Conservation (phyloP, 306 rosid species). For the Prunus mume region DNA sequence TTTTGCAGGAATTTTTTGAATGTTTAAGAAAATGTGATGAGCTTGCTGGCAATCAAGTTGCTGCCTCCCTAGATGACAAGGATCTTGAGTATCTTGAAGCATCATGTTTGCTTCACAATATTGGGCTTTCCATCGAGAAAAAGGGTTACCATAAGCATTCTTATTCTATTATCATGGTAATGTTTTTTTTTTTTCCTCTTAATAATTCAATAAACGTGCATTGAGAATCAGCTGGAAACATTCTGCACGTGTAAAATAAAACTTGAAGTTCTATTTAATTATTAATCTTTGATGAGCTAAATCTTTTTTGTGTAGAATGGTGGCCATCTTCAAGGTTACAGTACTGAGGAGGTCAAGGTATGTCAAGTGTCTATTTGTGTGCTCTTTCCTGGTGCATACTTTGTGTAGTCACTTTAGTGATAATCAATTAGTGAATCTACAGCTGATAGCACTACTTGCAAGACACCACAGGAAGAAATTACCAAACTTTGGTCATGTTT, state of each 20-base stretch:
- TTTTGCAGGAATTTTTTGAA: conserved; percentile 36
- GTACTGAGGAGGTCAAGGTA: conserved; percentile 39
- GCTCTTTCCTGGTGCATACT: conserved; percentile 6
- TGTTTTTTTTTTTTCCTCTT: neutral
- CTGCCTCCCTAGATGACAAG: conserved; percentile 24
- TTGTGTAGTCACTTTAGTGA: conserved; percentile 7
- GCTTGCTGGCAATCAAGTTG: conserved; percentile 2
- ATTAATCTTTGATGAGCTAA: neutral
- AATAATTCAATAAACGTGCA: neutral
- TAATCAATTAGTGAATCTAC: neutral
- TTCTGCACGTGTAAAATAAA: neutral
- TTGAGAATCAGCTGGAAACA: neutral
- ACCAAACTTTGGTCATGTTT: conserved; percentile 28
- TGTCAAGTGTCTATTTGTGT: neutral
- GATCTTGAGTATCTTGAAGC: conserved; percentile 44
- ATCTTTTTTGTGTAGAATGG: conserved; percentile 24
- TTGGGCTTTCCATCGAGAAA: conserved; percentile 32
- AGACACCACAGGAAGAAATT: conserved; percentile 37
- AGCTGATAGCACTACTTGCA: conserved; percentile 40
- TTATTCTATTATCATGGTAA: conserved; percentile 30
- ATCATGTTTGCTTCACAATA: conserved; percentile 37
- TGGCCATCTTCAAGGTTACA: conserved; percentile 25
- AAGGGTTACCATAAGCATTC: conserved; percentile 42
- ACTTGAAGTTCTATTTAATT: neutral
- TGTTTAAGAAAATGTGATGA: conserved; percentile 26